A percentile compares a stretch with the other conserved stretches of the same genome.
Conservation (phyloP, 192 early-diverging fungal species). For the Jimgerdemannia flammicorona region DNA sequence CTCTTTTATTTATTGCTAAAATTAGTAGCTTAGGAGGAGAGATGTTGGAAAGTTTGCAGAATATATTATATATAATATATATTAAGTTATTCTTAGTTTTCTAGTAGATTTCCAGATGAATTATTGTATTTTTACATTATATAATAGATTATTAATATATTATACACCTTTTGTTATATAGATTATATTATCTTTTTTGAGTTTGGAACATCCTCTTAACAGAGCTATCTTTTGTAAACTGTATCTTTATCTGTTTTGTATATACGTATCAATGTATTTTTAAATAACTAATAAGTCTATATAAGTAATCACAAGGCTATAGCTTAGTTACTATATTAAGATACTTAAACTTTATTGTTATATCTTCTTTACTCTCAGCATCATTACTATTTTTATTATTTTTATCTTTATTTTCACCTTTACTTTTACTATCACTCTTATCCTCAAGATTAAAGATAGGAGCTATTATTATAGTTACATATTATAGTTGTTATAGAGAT, state of each 20-base stretch:
- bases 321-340: not conserved
- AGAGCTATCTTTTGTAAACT: not conserved
- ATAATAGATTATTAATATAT: not conserved
- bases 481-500: too few relatives aligned
- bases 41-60: not conserved
- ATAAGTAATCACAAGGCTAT: not conserved
- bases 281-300: not conserved
- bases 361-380: not conserved
- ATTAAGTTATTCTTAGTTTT: not conserved
- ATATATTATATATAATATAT: not conserved
- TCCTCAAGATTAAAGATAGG: not conserved
- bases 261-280: not conserved
- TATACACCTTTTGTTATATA: not conserved
- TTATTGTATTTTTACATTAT: not conserved
- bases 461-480: too few relatives aligned
- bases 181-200: not conserved
- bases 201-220: not conserved
- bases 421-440: not conserved
- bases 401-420: not conserved
- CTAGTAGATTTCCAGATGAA: not conserved
- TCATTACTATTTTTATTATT: not conserved
- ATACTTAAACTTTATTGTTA: not conserved
- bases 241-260: not conserved
- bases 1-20: too few relatives aligned
- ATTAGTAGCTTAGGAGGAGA: too few relatives aligned